These are phyloP conservation scores for Fusarium foetens DNA, from an alignment of 2,329 filamentous ascomycete species.

Conservation along the genomic window DNA sequence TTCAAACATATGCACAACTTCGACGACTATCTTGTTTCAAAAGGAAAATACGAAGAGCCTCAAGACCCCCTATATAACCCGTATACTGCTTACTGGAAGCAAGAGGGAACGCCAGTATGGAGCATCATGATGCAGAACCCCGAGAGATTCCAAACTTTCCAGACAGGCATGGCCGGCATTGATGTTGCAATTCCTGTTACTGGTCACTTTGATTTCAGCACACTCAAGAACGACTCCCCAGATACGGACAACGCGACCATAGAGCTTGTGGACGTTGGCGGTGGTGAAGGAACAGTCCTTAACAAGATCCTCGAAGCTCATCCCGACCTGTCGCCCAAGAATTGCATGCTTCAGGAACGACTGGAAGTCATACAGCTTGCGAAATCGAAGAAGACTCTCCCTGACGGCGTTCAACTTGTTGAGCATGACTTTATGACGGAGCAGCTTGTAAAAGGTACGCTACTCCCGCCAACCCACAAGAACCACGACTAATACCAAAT, in stretches of 20 bases:
- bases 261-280: constrained; percentile 48
- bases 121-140: constrained; percentile 48
- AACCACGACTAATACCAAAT: not conserved
- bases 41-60: constrained; percentile 42
- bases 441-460: constrained; percentile 46
- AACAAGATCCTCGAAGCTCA: constrained; percentile 47
- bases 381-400: constrained; percentile 29
- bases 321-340: constrained; percentile 35
- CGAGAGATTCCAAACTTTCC: constrained; percentile 45
- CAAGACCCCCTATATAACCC: constrained; percentile 46
- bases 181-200: constrained; percentile 47
- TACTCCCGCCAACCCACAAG: not conserved
- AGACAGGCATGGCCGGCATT: constrained; percentile 48
- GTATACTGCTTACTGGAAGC: constrained; percentile 46
- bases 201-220: constrained; percentile 48
- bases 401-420: constrained; percentile 32
- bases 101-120: constrained; percentile 50
- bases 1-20: constrained; percentile 49
- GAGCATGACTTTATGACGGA: constrained; percentile 47
- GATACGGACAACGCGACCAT: constrained; percentile 32
- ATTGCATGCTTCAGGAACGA: constrained; percentile 43
- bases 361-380: constrained; percentile 44
- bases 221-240: constrained; percentile 36
- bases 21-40: constrained; percentile 46
- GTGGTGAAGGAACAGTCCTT: constrained; percentile 45